A percentile compares a stretch with the other conserved stretches of the same genome.
Conservation (phyloP, 2,329 filamentous ascomycete genomes). For the Amylocarpus encephaloides region DNA sequence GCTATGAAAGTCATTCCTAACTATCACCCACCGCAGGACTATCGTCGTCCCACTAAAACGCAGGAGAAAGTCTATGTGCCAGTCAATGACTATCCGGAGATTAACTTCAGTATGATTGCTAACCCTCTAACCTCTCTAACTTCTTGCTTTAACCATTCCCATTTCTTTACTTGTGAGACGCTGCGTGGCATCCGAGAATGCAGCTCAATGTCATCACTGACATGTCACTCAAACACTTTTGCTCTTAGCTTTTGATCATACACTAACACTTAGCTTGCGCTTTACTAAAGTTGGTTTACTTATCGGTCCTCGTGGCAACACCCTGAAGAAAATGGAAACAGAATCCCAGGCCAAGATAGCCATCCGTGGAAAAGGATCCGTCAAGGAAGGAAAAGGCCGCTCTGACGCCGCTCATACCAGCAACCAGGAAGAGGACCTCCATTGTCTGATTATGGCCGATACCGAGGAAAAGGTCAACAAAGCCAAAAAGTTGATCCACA, state of each 20-base stretch:
- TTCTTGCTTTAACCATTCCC: constrained; percentile 35
- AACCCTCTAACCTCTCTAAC: constrained; percentile 88
- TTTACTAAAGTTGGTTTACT: constrained; percentile 96
- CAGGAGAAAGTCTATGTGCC: constrained; percentile 99
- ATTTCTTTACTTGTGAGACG: constrained; percentile 37
- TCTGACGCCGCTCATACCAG: constrained; percentile 98
- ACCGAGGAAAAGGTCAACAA: constrained; percentile 99
- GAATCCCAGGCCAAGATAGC: constrained; percentile 98
- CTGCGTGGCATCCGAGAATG: constrained; percentile 29
- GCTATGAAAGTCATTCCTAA: constrained; percentile 99
- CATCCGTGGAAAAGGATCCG: constrained; percentile 97
- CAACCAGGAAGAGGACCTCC: constrained; percentile 99
- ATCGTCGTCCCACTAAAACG: constrained; percentile 97
- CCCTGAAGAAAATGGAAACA: constrained; percentile 98
- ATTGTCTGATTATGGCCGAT: constrained; percentile 99
- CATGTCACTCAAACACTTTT: constrained; percentile 30
- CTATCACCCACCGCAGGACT: constrained; percentile 97
- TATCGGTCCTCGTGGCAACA: constrained; percentile 99
- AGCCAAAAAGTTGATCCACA: constrained; percentile 96
- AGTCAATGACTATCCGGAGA: constrained; percentile 99
- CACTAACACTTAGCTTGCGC: constrained; percentile 90
- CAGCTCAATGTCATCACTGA: constrained; percentile 33
- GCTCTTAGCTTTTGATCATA: constrained; percentile 34
- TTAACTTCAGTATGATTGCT: constrained; percentile 99
- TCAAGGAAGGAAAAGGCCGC: constrained; percentile 98